A percentile compares a stretch with the other conserved stretches of the same genome.
These are phyloP conservation scores for Beauveria bassiana DNA, from an alignment of 2,329 filamentous ascomycete species.

Conservation along the genomic window DNA sequence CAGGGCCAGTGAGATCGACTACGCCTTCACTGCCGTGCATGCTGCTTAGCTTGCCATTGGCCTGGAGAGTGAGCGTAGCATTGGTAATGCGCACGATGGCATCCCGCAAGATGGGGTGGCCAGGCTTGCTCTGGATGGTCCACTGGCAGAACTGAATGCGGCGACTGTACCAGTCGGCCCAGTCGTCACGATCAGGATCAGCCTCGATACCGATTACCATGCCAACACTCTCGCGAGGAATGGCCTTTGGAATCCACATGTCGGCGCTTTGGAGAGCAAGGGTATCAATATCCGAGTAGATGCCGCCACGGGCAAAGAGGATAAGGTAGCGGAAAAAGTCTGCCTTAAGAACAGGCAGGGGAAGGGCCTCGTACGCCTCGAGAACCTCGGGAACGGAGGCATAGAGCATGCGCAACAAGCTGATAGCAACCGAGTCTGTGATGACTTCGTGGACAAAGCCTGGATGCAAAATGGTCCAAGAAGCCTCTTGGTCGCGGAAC, in stretches of 20 bases:
- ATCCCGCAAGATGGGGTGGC: constrained; percentile 84
- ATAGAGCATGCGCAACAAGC: constrained; percentile 80
- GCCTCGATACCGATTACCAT: constrained; percentile 93
- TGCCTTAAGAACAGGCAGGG: constrained; percentile 67
- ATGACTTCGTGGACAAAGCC: constrained; percentile 95
- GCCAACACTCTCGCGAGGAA: constrained; percentile 71
- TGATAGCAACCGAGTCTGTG: constrained; percentile 77
- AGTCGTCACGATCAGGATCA: constrained; percentile 86
- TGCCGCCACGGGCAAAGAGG: constrained; percentile 51
- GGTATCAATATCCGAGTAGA: constrained; percentile 91
- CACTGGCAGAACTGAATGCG: constrained; percentile 98
- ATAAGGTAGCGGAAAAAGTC: constrained; percentile 75
- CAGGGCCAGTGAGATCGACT: constrained; percentile 90
- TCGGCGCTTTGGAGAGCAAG: constrained; percentile 72
- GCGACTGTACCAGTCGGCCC: constrained; percentile 92
- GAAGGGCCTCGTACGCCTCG: constrained; percentile 67
- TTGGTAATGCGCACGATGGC: constrained; percentile 81
- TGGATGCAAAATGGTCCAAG: constrained; percentile 81
- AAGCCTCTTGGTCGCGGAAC: constrained; percentile 78
- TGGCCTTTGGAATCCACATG: constrained; percentile 76
- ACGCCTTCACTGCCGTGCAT: constrained; percentile 58
- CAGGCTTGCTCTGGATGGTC: constrained; percentile 94
- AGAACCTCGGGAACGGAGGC: constrained; percentile 71
- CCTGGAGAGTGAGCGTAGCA: constrained; percentile 68
- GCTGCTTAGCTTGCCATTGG: constrained; percentile 52